Conservation (phyloP, 768 basidiomycete species). For the Lanmaoa rubissima region DNA sequence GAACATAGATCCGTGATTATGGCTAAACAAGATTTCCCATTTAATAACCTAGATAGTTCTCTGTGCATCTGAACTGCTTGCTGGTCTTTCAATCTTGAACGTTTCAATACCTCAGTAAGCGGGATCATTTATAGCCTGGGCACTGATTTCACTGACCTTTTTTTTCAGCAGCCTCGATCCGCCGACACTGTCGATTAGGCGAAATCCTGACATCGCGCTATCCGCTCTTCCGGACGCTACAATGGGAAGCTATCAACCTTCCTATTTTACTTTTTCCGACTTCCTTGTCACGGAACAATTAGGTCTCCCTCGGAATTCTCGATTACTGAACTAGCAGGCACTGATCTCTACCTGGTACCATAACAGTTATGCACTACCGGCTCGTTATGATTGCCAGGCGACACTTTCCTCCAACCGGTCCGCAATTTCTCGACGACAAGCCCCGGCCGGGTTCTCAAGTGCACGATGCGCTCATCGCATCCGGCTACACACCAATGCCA, state of each 20-base stretch:
- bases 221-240: not conserved
- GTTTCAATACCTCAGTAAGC: conserved; percentile 22
- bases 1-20: conserved; percentile 30
- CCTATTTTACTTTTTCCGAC: not conserved
- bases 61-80: conserved; percentile 21
- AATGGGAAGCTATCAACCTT: not conserved
- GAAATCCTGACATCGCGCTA: not conserved
- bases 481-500: not conserved
- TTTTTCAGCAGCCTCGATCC: conserved; percentile 8
- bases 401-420: not conserved
- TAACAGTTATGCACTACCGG: not conserved
- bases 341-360: not conserved
- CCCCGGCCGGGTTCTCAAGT: not conserved
- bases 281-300: not conserved
- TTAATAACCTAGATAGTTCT: conserved; percentile 29
- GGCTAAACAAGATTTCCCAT: conserved; percentile 14
- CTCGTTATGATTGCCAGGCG: conserved; percentile 6
- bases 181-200: not conserved
- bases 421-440: not conserved
- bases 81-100: conserved; percentile 1
- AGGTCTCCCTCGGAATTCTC: not conserved
- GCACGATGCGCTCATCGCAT: not conserved
- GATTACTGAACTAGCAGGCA: not conserved
- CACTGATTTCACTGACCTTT: conserved; percentile 16
- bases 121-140: conserved; percentile 8